Conservation (phyloP, 2,329 filamentous ascomycete genomes). For the Aspergillus candidus region DNA sequence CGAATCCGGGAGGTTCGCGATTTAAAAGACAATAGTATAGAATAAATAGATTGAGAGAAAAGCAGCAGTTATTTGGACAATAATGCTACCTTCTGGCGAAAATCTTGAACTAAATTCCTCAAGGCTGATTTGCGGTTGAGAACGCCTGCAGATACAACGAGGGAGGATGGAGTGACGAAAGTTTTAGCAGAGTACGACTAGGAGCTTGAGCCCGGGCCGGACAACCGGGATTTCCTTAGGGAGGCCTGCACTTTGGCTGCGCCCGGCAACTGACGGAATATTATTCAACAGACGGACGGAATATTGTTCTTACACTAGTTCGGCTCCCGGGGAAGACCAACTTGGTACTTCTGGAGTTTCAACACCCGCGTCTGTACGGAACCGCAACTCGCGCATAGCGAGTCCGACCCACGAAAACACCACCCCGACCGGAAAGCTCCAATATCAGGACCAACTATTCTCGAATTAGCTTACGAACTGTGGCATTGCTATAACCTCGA, state of each 20-base stretch:
- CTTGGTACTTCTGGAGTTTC: constrained; percentile 15
- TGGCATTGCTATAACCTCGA: too few species aligned
- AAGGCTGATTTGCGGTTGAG: not conserved
- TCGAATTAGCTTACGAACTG: not conserved
- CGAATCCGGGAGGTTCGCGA: not conserved
- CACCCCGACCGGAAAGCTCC: not conserved
- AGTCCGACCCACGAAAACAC: not conserved
- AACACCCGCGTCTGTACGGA: not conserved
- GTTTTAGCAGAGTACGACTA: constrained; percentile 8
- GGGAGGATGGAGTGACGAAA: constrained; percentile 11
- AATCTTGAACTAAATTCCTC: not conserved
- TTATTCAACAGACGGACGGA: constrained; percentile 13
- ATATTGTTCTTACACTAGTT: constrained; percentile 30
- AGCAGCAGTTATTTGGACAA: too few species aligned
- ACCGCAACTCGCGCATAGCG: not conserved
- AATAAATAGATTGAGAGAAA: not conserved
- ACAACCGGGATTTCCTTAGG: constrained; percentile 24
- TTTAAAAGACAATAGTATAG: not conserved
- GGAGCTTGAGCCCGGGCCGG: constrained; percentile 20
- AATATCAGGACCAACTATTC: not conserved
- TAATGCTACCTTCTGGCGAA: not conserved
- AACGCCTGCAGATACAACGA: too few species aligned
- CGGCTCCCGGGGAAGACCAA: constrained; percentile 15
- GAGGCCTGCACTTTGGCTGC: constrained; percentile 13
- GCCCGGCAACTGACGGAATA: constrained; percentile 15